phyloP scores from a whole-genome alignment of 495 filamentous ascomycete species.

The Hypoxylon crocopeplum region DNA sequence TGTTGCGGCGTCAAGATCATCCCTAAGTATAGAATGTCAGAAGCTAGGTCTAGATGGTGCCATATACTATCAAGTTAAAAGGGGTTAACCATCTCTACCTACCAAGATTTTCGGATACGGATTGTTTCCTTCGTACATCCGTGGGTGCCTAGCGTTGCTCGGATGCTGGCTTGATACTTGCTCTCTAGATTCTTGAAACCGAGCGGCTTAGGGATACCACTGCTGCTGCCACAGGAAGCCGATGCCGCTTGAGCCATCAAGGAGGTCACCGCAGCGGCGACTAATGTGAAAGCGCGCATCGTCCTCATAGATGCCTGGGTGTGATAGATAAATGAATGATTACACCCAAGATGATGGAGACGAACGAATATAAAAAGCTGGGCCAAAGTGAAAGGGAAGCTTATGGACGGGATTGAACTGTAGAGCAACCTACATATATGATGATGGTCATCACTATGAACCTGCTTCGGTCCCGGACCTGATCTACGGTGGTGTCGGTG shows the following conservation, averaged over 20 bases:
- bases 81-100: constrained; percentile 20
- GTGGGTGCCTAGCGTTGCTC: constrained; percentile 5
- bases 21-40: constrained; percentile 47
- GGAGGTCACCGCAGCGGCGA: background rate
- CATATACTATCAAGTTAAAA: too few species aligned
- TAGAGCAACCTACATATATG: too few species aligned
- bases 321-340: background rate
- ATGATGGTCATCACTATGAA: too few species aligned
- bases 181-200: constrained; percentile 12
- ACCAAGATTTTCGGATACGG: constrained; percentile 56
- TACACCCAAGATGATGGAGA: too few species aligned
- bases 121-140: constrained; percentile 56
- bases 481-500: too few species aligned
- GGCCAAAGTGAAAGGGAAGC: too few species aligned
- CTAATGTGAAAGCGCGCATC: constrained; percentile 3
- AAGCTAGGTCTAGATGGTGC: background rate
- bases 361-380: too few species aligned
- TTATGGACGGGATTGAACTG: too few species aligned
- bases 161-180: constrained; percentile 10
- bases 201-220: constrained; percentile 12
- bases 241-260: background rate
- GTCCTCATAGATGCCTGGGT: background rate
- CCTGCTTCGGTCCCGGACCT: too few species aligned
- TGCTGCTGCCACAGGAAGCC: constrained; percentile 4
- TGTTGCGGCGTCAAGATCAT: constrained; percentile 52